A percentile compares a stretch with the other conserved stretches of the same genome.
Evolutionary conservation across 768 basidiomycete genomes (phyloP).

Genomic region (Baorangia bicolor): DNA sequence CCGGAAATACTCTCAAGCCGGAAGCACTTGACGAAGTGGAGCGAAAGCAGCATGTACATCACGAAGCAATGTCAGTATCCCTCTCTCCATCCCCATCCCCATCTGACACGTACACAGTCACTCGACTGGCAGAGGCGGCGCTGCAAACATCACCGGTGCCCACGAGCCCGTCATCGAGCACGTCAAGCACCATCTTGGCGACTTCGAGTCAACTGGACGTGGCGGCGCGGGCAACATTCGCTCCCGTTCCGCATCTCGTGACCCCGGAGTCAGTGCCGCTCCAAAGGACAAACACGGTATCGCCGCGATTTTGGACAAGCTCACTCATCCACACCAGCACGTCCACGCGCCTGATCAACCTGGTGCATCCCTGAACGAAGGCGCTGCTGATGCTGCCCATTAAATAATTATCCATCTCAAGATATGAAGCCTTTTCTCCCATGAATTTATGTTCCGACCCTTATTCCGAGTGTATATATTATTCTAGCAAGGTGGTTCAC

Average conservation of each 20-base stretch:
- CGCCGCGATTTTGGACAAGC: conserved; percentile 30
- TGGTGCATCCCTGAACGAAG: neutral
- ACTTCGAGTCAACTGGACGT: conserved; percentile 49
- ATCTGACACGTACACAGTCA: conserved; percentile 41
- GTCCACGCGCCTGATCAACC: neutral
- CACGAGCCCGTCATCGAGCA: conserved; percentile 41
- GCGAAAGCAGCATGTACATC: conserved; percentile 28
- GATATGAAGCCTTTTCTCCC: neutral
- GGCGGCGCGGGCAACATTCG: conserved; percentile 65
- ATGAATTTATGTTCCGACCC: neutral
- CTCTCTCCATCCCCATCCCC: neutral
- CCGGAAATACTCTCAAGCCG: conserved; percentile 25
- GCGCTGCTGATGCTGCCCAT: neutral
- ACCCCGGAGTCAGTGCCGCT: conserved; percentile 21
- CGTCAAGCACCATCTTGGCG: conserved; percentile 21
- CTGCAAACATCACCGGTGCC: conserved; percentile 51
- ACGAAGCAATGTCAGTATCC: conserved; percentile 42
- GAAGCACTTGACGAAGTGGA: conserved; percentile 36
- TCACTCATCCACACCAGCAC: conserved; percentile 23
- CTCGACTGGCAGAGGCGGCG: conserved; percentile 69
- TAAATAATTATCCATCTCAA: neutral
- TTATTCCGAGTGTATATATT: neutral
- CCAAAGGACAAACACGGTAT: conserved; percentile 34
- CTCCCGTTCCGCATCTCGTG: conserved; percentile 35
- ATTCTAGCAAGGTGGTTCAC: neutral